These are phyloP conservation scores for Moniliophthora roreri DNA, from an alignment of 1,284 basidiomycete genomes.

Conservation along the genomic window DNA sequence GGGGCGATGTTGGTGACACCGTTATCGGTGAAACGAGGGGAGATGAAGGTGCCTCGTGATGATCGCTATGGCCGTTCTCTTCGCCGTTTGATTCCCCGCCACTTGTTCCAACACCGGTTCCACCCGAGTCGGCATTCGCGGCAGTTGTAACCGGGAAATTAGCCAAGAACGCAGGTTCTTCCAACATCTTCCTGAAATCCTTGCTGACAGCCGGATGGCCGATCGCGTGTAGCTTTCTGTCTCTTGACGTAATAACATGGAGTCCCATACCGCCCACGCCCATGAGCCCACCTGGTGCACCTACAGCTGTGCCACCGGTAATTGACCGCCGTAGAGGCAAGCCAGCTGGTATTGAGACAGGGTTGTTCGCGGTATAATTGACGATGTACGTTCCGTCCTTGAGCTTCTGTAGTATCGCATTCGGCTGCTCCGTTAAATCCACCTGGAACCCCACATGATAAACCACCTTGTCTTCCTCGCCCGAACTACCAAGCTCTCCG, in stretches of 20 bases:
- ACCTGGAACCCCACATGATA: conserved; percentile 95
- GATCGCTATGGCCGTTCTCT: neutral
- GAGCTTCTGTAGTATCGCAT: conserved; percentile 77
- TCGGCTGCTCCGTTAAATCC: conserved; percentile 86
- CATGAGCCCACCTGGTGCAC: neutral
- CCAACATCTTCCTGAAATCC: conserved; percentile 30
- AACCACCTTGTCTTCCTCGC: conserved; percentile 61
- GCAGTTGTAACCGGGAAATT: conserved; percentile 20
- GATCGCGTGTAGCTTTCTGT: conserved; percentile 25
- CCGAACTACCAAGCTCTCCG: conserved; percentile 49
- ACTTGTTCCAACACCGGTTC: neutral
- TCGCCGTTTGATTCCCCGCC: neutral
- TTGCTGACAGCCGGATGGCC: conserved; percentile 30
- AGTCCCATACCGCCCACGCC: neutral
- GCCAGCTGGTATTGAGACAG: conserved; percentile 5
- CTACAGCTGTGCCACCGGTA: neutral
- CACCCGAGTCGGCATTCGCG: conserved; percentile 20
- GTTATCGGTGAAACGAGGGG: conserved; percentile 20
- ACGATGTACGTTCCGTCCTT: conserved; percentile 73
- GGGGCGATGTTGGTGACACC: neutral
- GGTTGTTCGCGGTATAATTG: conserved; percentile 36
- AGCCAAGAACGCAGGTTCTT: conserved; percentile 22
- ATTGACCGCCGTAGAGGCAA: neutral
- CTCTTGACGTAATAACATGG: conserved; percentile 15
- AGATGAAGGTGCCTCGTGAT: conserved; percentile 11